phyloP scores from a whole-genome alignment of 495 filamentous ascomycete species.

The Lindgomyces ingoldianus region DNA sequence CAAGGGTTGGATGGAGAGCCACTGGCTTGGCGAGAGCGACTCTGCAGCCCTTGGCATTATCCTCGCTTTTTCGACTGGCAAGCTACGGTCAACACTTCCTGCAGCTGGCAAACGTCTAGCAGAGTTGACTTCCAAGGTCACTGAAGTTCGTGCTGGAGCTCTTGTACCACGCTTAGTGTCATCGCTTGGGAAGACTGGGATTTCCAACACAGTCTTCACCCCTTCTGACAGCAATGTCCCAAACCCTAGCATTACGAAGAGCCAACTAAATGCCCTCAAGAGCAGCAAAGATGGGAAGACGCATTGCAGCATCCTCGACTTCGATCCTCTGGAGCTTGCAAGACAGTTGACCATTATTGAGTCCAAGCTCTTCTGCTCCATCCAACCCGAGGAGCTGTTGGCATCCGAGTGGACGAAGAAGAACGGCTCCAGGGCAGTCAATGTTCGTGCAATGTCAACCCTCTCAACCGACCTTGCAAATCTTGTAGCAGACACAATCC shows the following conservation, averaged over 20 bases:
- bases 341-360: slow-evolving; percentile 93
- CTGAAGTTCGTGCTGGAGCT: slow-evolving; percentile 63
- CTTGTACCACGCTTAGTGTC: slow-evolving; percentile 85
- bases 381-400: slow-evolving; percentile 91
- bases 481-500: slow-evolving; percentile 92
- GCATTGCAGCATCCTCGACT: slow-evolving; percentile 78
- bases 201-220: slow-evolving; percentile 67
- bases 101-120: slow-evolving; percentile 75
- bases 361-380: slow-evolving; percentile 88
- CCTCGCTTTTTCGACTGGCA: slow-evolving; percentile 71
- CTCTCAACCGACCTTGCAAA: slow-evolving; percentile 90
- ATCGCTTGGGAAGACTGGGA: slow-evolving; percentile 84
- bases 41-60: slow-evolving; percentile 72
- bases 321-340: slow-evolving; percentile 89
- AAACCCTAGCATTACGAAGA: slow-evolving; percentile 67
- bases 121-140: slow-evolving; percentile 81
- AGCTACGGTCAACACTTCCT: slow-evolving; percentile 67
- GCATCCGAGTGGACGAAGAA: slow-evolving; percentile 92
- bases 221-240: slow-evolving; percentile 69
- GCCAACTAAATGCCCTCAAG: slow-evolving; percentile 70
- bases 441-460: slow-evolving; percentile 91
- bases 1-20: slow-evolving; percentile 95
- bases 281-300: slow-evolving; percentile 72
- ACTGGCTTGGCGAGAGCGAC: slow-evolving; percentile 87
- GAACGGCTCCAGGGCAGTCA: slow-evolving; percentile 73